Evolutionary conservation across 1,139 yeast genomes (phyloP).

Genomic region (Pichia terricola): DNA sequence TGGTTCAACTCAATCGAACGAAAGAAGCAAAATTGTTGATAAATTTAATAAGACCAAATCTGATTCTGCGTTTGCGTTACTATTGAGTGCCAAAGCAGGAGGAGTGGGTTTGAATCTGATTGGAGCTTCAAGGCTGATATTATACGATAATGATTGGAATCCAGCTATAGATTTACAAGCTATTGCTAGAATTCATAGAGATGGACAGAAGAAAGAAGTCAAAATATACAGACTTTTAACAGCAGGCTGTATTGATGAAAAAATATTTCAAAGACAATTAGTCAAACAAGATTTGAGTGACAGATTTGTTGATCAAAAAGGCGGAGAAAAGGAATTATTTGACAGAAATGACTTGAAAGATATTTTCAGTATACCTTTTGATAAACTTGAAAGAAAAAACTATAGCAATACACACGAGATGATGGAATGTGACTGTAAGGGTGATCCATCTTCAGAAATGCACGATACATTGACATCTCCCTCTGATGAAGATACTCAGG

Average conservation of each 20-base stretch:
- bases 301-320: slow-evolving; percentile 55
- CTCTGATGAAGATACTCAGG: slow-evolving; percentile 1
- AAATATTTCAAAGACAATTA: slow-evolving; percentile 87
- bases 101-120: slow-evolving; percentile 86
- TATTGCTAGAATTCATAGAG: slow-evolving; percentile 91
- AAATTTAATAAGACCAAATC: slow-evolving; percentile 50
- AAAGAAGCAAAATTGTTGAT: slow-evolving; percentile 57
- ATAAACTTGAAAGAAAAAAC: slow-evolving; percentile 2
- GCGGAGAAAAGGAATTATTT: slow-evolving; percentile 40
- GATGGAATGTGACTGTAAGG: slow-evolving; percentile 61
- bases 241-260: slow-evolving; percentile 90
- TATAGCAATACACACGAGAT: slow-evolving; percentile 75
- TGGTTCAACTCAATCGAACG: slow-evolving; percentile 67
- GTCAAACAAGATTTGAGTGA: slow-evolving; percentile 77
- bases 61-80: slow-evolving; percentile 47
- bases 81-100: slow-evolving; percentile 86
- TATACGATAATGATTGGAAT: slow-evolving; percentile 47
- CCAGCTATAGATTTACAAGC: slow-evolving; percentile 92
- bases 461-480: neutral
- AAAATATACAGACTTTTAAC: slow-evolving; percentile 75
- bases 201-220: slow-evolving; percentile 78
- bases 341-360: slow-evolving; percentile 61
- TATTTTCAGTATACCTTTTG: slow-evolving; percentile 45
- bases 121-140: slow-evolving; percentile 79
- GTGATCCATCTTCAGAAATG: slow-evolving; percentile 29